A percentile compares a stretch with the other conserved stretches of the same genome.
Conservation (phyloP, 768 basidiomycete genomes). For the Suillus cothurnatus region DNA sequence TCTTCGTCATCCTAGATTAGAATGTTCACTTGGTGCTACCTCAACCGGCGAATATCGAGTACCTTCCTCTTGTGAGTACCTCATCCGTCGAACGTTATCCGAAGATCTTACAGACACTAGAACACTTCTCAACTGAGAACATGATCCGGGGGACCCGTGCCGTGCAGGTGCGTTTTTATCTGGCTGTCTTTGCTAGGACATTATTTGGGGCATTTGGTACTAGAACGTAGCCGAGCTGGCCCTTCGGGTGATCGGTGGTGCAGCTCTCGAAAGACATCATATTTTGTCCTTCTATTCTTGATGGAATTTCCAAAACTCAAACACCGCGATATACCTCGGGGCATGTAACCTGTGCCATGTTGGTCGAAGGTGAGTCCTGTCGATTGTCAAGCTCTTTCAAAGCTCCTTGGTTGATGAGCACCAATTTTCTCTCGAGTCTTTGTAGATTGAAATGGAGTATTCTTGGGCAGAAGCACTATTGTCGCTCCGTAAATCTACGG, state of each 20-base stretch:
- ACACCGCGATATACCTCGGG: background rate
- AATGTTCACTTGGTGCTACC: background rate
- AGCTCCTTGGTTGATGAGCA: background rate
- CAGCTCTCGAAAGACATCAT: background rate
- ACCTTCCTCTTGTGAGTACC: background rate
- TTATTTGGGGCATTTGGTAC: slow-evolving; percentile 22
- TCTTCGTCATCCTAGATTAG: background rate
- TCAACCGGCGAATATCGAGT: background rate
- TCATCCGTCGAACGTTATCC: background rate
- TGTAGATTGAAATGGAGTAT: too few relatives aligned
- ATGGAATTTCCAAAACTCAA: background rate
- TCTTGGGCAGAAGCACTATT: background rate
- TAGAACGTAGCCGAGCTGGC: background rate
- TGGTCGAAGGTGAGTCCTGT: too few relatives aligned
- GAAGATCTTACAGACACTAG: slow-evolving; percentile 48
- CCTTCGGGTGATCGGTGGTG: background rate
- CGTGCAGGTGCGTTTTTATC: slow-evolving; percentile 26
- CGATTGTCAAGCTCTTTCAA: background rate
- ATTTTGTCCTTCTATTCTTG: background rate
- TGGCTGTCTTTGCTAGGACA: slow-evolving; percentile 20
- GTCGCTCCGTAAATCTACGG: background rate
- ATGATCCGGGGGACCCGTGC: background rate
- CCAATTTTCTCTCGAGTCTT: background rate
- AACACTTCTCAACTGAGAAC: background rate
- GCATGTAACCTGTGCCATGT: background rate